phyloP scores from a whole-genome alignment of 148 eudicot species.

The Rhododendron molle region DNA sequence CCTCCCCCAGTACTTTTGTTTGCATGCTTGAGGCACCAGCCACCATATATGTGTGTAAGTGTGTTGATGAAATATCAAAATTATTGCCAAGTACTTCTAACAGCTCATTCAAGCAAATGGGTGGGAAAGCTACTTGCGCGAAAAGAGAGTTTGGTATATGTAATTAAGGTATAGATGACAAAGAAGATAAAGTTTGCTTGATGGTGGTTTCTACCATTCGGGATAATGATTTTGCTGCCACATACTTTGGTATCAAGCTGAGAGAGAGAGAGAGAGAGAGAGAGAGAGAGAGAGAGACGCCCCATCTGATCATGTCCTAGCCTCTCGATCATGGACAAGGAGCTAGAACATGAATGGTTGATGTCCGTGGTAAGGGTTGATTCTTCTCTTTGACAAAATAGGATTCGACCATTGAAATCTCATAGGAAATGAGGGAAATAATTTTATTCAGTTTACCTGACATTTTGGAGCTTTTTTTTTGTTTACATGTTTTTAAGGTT shows the following conservation, averaged over 20 bases:
- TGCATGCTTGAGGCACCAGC: slow-evolving; percentile 11
- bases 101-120: slow-evolving; percentile 8
- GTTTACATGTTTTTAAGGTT: not conserved
- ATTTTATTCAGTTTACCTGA: not conserved
- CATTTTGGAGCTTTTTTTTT: not conserved
- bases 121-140: slow-evolving; percentile 16
- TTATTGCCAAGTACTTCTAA: slow-evolving; percentile 12
- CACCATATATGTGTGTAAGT: too few species aligned
- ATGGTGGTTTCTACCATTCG: slow-evolving; percentile 16
- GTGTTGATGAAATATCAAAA: slow-evolving; percentile 1
- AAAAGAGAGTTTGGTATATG: slow-evolving; percentile 3
- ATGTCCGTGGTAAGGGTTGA: not conserved
- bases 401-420: not conserved
- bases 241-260: slow-evolving; percentile 7
- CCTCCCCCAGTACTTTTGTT: slow-evolving; percentile 14
- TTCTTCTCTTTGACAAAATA: not conserved
- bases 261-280: not conserved
- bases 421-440: not conserved
- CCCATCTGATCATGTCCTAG: not conserved
- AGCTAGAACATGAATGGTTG: too few species aligned
- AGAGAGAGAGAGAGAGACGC: not conserved
- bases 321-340: not conserved
- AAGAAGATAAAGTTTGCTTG: slow-evolving; percentile 21
- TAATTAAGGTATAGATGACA: slow-evolving; percentile 9
- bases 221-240: slow-evolving; percentile 16